Percentiles rank a stretch among this genome's conserved stretches.
These are phyloP conservation scores for Microbotryum scabiosae DNA, from an alignment of 1,284 basidiomycete species.

Conservation along the genomic window DNA sequence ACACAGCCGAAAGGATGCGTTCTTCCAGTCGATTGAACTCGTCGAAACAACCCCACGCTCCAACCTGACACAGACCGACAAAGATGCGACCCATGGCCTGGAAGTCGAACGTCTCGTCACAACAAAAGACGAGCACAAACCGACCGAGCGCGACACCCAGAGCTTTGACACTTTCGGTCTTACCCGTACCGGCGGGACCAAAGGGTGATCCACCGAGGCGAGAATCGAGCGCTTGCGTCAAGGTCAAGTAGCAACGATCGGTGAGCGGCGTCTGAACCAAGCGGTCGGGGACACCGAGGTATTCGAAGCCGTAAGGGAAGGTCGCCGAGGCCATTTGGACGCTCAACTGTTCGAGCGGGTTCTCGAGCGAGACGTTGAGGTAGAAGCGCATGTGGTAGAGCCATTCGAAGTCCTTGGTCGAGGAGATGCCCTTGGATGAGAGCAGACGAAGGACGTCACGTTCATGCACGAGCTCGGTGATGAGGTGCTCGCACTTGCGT, in stretches of 20 bases:
- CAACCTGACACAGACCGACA: slow-evolving; percentile 95
- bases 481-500: slow-evolving; percentile 95
- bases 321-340: slow-evolving; percentile 83
- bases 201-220: slow-evolving; percentile 96
- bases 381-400: slow-evolving; percentile 99
- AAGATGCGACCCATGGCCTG: slow-evolving; percentile 99
- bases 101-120: slow-evolving; percentile 99
- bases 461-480: slow-evolving; percentile 97
- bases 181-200: slow-evolving; percentile 97
- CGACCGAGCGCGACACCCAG: slow-evolving; percentile 94
- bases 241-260: slow-evolving; percentile 91
- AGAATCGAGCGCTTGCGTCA: slow-evolving; percentile 90
- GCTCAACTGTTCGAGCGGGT: slow-evolving; percentile 60
- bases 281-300: slow-evolving; percentile 90
- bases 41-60: slow-evolving; percentile 98
- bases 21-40: slow-evolving; percentile 85
- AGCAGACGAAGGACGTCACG: slow-evolving; percentile 84
- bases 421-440: slow-evolving; percentile 56
- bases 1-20: slow-evolving; percentile 93
- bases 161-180: slow-evolving; percentile 99
- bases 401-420: slow-evolving; percentile 77
- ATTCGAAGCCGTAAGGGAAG: slow-evolving; percentile 98
- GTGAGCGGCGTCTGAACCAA: slow-evolving; percentile 97
- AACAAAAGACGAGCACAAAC: slow-evolving; percentile 98
- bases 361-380: slow-evolving; percentile 59